phyloP scores from a whole-genome alignment of 352 stramenopile species.

The Pythium monospermum region DNA sequence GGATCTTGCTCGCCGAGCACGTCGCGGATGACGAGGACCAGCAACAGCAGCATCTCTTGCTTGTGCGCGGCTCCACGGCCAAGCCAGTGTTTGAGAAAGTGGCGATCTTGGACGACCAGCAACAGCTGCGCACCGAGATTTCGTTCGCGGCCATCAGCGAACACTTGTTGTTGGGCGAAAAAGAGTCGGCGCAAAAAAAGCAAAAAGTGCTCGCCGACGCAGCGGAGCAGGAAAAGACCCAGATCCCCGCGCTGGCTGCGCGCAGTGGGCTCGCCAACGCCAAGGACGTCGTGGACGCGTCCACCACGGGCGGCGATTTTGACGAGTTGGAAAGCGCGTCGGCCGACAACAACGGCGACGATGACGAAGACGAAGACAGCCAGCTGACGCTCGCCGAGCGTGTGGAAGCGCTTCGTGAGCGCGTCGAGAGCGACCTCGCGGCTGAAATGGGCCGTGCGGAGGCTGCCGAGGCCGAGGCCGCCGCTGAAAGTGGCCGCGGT shows the following conservation, averaged over 20 bases:
- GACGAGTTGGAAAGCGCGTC: constrained; percentile 37
- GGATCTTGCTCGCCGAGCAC: constrained; percentile 41
- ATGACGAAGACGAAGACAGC: constrained; percentile 50
- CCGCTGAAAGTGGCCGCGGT: constrained; percentile 23
- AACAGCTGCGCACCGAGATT: constrained; percentile 52
- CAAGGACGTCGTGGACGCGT: constrained; percentile 59
- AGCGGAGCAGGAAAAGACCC: constrained; percentile 46
- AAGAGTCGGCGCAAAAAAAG: constrained; percentile 49
- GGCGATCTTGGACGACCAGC: constrained; percentile 49
- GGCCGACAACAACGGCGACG: constrained; percentile 23
- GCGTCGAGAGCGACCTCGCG: constrained; percentile 66
- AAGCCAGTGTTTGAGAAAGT: constrained; percentile 80
- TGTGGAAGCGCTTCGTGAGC: constrained; percentile 69
- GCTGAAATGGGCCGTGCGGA: constrained; percentile 47
- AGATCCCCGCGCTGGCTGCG: constrained; percentile 70
- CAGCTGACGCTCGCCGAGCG: constrained; percentile 72
- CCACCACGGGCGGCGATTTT: constrained; percentile 33
- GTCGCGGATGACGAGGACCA: constrained; percentile 22
- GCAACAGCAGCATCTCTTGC: constrained; percentile 27
- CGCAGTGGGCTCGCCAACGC: constrained; percentile 51
- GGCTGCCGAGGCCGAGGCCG: constrained; percentile 35
- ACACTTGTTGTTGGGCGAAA: constrained; percentile 51
- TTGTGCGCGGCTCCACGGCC: constrained; percentile 64
- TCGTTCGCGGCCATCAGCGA: constrained; percentile 57
- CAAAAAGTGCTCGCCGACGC: constrained; percentile 38